Conservation (phyloP, 225 moss, liverwort and hornwort genomes). For the Antitrichia curtipendula region DNA sequence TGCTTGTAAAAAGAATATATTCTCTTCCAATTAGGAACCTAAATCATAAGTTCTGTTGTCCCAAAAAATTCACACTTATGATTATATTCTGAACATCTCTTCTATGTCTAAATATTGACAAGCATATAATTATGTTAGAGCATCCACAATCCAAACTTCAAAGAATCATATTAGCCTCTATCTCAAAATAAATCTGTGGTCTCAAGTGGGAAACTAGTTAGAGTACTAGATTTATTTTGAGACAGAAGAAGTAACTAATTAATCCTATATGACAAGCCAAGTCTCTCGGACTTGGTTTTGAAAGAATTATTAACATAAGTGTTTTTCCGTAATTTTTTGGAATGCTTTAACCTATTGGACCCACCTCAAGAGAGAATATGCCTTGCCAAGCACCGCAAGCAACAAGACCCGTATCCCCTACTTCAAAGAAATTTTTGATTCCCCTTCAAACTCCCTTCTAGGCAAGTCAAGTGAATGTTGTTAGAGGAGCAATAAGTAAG, state of each 20-base stretch:
- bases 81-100: too few relatives aligned
- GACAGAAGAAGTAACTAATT: too few relatives aligned
- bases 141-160: background rate
- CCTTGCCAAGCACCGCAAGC: background rate
- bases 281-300: accelerated
- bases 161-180: too few relatives aligned
- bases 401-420: accelerated
- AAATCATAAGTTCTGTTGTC: too few relatives aligned
- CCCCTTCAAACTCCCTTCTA: accelerated
- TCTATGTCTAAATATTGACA: too few relatives aligned
- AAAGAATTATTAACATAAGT: background rate
- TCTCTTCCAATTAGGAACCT: too few relatives aligned
- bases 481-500: accelerated
- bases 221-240: too few relatives aligned
- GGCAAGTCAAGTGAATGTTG: background rate
- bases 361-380: background rate
- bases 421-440: background rate
- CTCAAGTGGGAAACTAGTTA: too few relatives aligned
- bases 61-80: too few relatives aligned
- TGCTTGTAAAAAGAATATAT: background rate
- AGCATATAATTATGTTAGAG: too few relatives aligned
- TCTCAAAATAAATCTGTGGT: too few relatives aligned
- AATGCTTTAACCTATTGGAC: background rate
- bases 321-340: background rate
- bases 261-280: background rate